Evolutionary conservation across 2,329 filamentous ascomycete species (phyloP), one percentile per base, ranked within the genome.

Genomic region (Calonectria henricotiae): DNA sequence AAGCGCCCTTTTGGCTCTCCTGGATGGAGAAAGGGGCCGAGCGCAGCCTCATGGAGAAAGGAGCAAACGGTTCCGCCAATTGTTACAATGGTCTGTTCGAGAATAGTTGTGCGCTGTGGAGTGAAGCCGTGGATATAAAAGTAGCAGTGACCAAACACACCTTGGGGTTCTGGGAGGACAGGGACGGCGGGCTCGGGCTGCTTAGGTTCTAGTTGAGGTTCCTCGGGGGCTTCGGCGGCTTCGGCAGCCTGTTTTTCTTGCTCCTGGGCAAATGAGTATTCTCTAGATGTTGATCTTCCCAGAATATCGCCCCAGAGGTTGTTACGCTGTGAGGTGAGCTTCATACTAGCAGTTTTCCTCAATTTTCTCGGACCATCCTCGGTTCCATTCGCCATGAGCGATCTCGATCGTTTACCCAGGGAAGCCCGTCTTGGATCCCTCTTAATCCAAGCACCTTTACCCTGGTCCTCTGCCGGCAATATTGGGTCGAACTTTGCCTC

Each of bases 241-340:
- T 20, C 20, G 20, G 20, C 20, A 1, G 65, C 65, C 25, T 54
- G 67, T 9, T 72, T 63, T 15, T 72, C 71, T 1, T 70, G 69
- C 6, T 79, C 79, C 15, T 76, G 70, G 27, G 75, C 77, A 54
- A 81, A 80, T 0, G 82, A 82, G 68, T 79, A 78, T 44, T 82
- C 81, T 51, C 79, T 79, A 1, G 81, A 81, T 13, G 76, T 79
- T 25, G 82, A 76, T 80, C 66, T 75, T 11, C 90, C 90, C 27
- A 96, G 88, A 69, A 99, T 97, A 76, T 97, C 94, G 5, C 92
- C 92, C 96, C 96, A 98, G n/a, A 98, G 88, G 32, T 90, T 91
- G 76, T 95, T 91, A 74, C 91, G 92, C 77, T 98, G 95, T 61
- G 88, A 93, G 68, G 88, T 91, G 37, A 98, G 85, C 80, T 94